Evolutionary conservation across 2,329 filamentous ascomycete species (phyloP).

Genomic region (Pseudopithomyces maydicus): DNA sequence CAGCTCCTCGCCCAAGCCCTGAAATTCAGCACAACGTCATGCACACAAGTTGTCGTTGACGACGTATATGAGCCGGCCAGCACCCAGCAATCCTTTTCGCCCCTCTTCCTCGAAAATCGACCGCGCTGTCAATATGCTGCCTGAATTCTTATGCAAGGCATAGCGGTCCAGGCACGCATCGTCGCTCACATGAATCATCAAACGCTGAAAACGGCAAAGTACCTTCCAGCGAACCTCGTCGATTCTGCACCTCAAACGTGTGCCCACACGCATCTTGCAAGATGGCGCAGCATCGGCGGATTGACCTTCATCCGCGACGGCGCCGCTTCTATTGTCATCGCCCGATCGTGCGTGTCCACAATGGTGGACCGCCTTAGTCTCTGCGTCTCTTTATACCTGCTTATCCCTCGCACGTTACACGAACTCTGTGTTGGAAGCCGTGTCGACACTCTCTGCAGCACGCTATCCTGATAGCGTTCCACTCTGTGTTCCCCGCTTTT

Average conservation of each 20-base stretch:
- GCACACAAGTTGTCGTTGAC: neutral
- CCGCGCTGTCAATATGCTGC: neutral
- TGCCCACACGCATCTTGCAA: conserved; percentile 29
- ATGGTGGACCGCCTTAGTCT: neutral
- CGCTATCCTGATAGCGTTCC: neutral
- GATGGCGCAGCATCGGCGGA: conserved; percentile 14
- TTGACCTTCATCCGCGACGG: conserved; percentile 15
- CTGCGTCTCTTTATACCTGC: neutral
- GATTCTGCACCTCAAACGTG: conserved; percentile 38
- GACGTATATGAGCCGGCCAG: neutral
- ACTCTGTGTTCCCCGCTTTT: neutral
- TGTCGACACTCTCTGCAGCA: neutral
- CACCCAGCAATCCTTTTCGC: neutral
- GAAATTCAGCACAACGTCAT: neutral
- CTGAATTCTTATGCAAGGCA: neutral
- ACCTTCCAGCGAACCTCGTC: conserved; percentile 19
- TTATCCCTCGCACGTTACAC: conserved; percentile 5
- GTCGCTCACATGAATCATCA: conserved; percentile 27
- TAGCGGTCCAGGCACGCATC: neutral
- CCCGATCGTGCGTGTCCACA: neutral
- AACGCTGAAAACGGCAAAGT: conserved; percentile 42
- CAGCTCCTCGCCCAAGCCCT: neutral
- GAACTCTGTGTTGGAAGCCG: neutral
- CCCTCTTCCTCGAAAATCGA: neutral
- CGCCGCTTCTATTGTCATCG: conserved; percentile 5